Conservation (phyloP, 345 rosid species). For the Eucalyptus pumila region DNA sequence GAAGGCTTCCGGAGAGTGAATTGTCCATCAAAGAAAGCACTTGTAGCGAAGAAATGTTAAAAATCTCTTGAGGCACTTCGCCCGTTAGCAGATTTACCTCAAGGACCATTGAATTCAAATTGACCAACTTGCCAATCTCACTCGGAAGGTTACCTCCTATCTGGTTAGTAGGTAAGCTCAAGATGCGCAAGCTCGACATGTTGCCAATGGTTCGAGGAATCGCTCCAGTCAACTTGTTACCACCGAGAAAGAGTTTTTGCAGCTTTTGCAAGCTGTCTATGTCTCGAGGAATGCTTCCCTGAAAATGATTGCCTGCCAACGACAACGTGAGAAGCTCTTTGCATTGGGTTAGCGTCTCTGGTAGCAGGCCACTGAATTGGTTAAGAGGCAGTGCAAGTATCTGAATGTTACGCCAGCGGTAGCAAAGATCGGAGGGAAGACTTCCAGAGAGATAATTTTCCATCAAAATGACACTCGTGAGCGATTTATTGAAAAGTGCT, state of each 20-base stretch:
- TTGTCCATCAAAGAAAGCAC: not conserved
- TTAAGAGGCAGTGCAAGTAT: not conserved
- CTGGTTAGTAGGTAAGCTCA: rapidly evolving
- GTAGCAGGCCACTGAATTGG: not conserved
- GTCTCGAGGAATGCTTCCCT: not conserved
- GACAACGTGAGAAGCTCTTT: not conserved
- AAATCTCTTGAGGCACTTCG: not conserved
- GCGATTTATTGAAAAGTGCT: not conserved
- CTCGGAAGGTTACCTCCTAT: not conserved
- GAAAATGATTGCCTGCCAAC: not conserved
- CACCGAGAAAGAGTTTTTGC: not conserved
- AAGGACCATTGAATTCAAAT: not conserved
- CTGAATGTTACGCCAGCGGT: not conserved
- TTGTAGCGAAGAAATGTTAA: not conserved
- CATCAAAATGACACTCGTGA: not conserved
- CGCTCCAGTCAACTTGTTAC: not conserved
- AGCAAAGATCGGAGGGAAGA: not conserved
- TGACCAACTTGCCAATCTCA: not conserved
- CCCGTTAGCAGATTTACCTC: not conserved
- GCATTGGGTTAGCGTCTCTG: not conserved
- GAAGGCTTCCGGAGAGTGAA: not conserved
- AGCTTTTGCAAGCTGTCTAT: not conserved
- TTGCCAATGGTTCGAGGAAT: not conserved
- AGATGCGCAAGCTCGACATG: not conserved
- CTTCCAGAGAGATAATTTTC: rapidly evolving